Conservation (phyloP, 768 basidiomycete genomes). For the Dictyophora rubrovolvata region DNA sequence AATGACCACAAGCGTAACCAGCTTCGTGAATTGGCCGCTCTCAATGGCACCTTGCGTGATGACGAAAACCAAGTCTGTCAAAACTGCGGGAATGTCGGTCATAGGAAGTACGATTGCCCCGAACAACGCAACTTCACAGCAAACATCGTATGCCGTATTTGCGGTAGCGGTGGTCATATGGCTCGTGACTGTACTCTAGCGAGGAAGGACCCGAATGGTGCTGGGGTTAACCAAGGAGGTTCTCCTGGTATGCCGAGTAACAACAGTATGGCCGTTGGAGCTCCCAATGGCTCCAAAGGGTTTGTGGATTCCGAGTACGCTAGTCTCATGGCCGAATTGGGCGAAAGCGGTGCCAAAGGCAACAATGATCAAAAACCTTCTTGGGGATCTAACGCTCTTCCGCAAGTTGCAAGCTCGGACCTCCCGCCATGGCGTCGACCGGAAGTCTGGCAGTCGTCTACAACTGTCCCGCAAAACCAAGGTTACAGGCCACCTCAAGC, state of each 20-base stretch:
- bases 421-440: conserved; percentile 89
- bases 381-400: conserved; percentile 44
- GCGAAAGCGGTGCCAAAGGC: conserved; percentile 56
- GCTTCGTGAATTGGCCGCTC: conserved; percentile 90
- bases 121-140: conserved; percentile 98
- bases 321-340: conserved; percentile 94
- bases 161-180: conserved; percentile 98
- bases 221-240: conserved; percentile 9
- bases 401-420: conserved; percentile 56
- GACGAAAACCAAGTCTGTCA: conserved; percentile 99
- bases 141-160: conserved; percentile 98
- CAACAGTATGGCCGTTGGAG: not conserved
- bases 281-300: conserved; percentile 46
- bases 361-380: conserved; percentile 44
- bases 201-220: conserved; percentile 70
- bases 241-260: not conserved
- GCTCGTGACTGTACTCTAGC: conserved; percentile 87
- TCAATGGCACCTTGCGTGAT: conserved; percentile 97
- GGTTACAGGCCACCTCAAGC: conserved; percentile 63
- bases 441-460: conserved; percentile 64
- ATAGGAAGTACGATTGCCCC: conserved; percentile 98
- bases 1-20: conserved; percentile 99
- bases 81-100: conserved; percentile 88
- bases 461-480: conserved; percentile 26
- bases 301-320: conserved; percentile 95